Evolutionary conservation across 768 basidiomycete species (phyloP), one percentile per base, ranked within the genome.

Genomic region (Collybia sordida): DNA sequence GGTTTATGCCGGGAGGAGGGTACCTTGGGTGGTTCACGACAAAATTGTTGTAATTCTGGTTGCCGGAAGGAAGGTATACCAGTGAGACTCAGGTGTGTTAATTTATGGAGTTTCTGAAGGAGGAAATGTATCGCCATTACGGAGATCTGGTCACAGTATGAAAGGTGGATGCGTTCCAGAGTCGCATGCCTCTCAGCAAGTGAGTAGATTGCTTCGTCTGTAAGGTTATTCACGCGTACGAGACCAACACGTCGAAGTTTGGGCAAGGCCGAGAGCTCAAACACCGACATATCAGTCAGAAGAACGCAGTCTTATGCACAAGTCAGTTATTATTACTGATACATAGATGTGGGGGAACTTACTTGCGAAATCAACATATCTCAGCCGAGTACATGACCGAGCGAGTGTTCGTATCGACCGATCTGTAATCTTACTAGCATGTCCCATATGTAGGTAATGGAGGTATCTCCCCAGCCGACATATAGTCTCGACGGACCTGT

Each of bases 321-420:
- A 47, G 45, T 61, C 41, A 65, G 51, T 49, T n/a, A 41, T 25
- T 18, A 23, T 36, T 31, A 56, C 47, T 39, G 38, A 28, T 56
- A 45, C 27, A 39, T 37, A 45, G 9, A 11, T 21, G 31, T 40
- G 35, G 21, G 43, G 11, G 9, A 6, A 80, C 90, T 62, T 52
- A 95, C 94, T 94, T 4, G 97, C 97, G 54, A 99, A 86, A 68
- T 99, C 97, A 57, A 99, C 85, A 64, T 98, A 99, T 59, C 97
- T 78, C 56, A 99, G 68, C 24, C 96, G 79, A 1, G 90, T 93
- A 68, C 97, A 99, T 28, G 82, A 79, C 37, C 91, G 77, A 9
- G 93, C 95, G 19, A 99, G 75, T 8, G 80, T 78, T 48, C 83
- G 86, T 28, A 99, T 88, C 6, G 90, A 92, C 35, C 80, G 80